phyloP scores from a whole-genome alignment of 768 basidiomycete genomes.

The Leccinellum rugosiceps region DNA sequence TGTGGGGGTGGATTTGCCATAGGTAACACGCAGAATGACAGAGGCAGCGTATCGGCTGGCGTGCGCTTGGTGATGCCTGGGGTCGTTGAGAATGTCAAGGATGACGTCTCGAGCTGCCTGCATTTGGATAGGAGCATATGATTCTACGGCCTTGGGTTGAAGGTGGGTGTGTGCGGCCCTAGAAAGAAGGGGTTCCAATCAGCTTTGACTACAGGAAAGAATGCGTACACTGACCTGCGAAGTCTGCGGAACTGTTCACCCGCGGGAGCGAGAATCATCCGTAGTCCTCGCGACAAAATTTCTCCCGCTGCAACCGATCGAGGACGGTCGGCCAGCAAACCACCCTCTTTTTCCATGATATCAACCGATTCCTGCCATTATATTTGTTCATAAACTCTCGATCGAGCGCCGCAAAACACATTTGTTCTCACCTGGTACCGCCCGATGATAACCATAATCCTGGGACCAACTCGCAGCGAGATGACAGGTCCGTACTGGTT shows the following conservation, averaged over 20 bases:
- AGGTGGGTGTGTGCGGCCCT: constrained; percentile 61
- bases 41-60: constrained; percentile 43
- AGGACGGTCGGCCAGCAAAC: constrained; percentile 53
- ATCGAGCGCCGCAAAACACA: neutral
- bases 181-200: neutral
- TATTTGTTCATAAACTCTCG: neutral
- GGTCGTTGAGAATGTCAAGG: constrained; percentile 31
- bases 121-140: constrained; percentile 50
- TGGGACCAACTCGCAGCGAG: constrained; percentile 48
- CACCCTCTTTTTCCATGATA: constrained; percentile 67
- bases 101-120: constrained; percentile 29
- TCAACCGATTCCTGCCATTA: constrained; percentile 52
- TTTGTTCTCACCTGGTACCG: constrained; percentile 33
- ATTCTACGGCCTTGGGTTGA: constrained; percentile 47
- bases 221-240: constrained; percentile 40
- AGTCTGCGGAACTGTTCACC: constrained; percentile 62
- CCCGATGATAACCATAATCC: constrained; percentile 31
- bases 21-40: constrained; percentile 34
- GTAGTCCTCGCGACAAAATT: constrained; percentile 55
- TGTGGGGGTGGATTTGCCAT: constrained; percentile 34
- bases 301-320: constrained; percentile 56
- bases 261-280: constrained; percentile 51
- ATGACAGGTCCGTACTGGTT: constrained; percentile 61
- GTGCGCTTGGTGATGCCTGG: constrained; percentile 50
- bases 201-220: neutral